These are phyloP conservation scores for Collybia sordida DNA, from an alignment of 768 basidiomycete genomes.

Conservation along the genomic window DNA sequence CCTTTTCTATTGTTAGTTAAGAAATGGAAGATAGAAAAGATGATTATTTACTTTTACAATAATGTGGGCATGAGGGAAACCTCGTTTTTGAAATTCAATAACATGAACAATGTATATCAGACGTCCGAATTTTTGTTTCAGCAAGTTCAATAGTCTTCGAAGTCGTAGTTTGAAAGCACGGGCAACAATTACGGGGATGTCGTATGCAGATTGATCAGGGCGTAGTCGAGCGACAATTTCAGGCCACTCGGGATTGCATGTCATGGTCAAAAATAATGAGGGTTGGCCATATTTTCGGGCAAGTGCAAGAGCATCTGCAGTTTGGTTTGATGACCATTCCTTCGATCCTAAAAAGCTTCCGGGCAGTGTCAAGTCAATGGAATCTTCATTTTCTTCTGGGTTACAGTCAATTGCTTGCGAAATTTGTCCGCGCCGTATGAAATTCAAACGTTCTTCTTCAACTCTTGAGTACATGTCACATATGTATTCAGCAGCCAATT, in stretches of 20 bases:
- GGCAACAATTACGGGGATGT: constrained; percentile 32
- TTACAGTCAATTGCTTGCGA: too few species aligned
- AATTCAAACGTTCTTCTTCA: not conserved
- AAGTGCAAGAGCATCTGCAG: constrained; percentile 35
- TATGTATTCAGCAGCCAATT: constrained; percentile 15
- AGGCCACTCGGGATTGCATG: constrained; percentile 39
- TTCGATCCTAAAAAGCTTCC: too few species aligned
- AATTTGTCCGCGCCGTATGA: not conserved
- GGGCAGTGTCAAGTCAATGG: too few species aligned
- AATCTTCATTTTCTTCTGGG: too few species aligned
- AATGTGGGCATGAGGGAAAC: constrained; percentile 41
- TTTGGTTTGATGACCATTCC: constrained; percentile 36
- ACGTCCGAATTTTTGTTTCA: constrained; percentile 32
- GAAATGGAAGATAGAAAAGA: too few species aligned
- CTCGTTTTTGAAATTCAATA: constrained; percentile 42
- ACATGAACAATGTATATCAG: constrained; percentile 28
- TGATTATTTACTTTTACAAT: constrained; percentile 21
- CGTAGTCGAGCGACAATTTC: constrained; percentile 29
- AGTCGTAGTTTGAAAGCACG: constrained; percentile 36
- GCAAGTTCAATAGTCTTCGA: constrained; percentile 14
- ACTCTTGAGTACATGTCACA: not conserved
- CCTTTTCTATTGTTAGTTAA: too few species aligned
- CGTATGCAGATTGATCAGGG: constrained; percentile 30
- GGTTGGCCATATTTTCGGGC: constrained; percentile 33
- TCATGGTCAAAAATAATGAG: constrained; percentile 40